Evolutionary conservation across 768 basidiomycete genomes (phyloP), one percentile per base, ranked within the genome.

Genomic region (Calocybe indica): DNA sequence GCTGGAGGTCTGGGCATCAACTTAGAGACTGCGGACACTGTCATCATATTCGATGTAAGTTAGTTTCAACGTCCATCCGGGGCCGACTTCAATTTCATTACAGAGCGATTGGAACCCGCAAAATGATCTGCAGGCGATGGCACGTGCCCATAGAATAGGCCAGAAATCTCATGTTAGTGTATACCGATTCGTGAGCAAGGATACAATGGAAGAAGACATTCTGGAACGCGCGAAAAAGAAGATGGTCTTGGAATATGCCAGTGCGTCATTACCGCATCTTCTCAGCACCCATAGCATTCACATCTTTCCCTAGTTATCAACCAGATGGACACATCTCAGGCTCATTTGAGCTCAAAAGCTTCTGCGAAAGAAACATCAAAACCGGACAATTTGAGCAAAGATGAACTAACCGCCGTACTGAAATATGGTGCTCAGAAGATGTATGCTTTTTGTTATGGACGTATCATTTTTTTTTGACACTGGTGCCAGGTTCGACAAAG

Each of bases 371-470:
- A 89, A 43, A 65, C 78, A 14, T 67, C 75, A 51, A 92, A 91
- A 62, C 79, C 88, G 2, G 87, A 87, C 55, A 86, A 88, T 67
- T 70, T 92, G 52, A 93, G 89, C 68, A 96, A 94, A 69, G 96
- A 98, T 57, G 96, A 99, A 64, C 79, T 99, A 33, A 88, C 89
- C 33, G 94, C 95, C 11, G 97, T 99, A 43, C 78, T 99, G 63
- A 99, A 99, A 69, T 99, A 95, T 64, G 96, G 96, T 45, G 96
- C 96, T 7, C 92, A 96, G 68, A 97, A 90, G 72, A 95, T 99
- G 89, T 88, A 56, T 53, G 84, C 69, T 42, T 39, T 22, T 29
- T 56, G 45, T 35, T 49, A 34, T 50, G 40, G 44, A 37, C 13
- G 40, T 13, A n/a, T 35, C 40, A 40, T 38, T 47, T 45, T 31